Evolutionary conservation across 208 protist genomes (phyloP), one percentile per base, ranked within the genome.

Genomic region (Trypanosoma lewisi): DNA sequence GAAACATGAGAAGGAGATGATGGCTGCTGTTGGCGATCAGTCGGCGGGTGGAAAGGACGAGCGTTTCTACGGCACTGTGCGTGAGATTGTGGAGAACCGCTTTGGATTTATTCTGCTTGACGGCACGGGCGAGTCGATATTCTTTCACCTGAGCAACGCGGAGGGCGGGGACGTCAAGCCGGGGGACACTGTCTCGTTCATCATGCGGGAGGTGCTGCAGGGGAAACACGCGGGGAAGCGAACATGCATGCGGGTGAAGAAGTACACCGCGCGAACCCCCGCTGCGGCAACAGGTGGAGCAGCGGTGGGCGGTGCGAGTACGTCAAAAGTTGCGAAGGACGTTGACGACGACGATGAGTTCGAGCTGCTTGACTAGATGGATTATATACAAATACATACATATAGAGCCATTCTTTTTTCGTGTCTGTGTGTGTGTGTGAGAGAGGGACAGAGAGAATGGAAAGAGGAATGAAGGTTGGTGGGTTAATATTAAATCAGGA

Each of bases 31-130:
- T n/a, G 23, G 4, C 5, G 17, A 34, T 25, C 1, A 8, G 12
- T n/a, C n/a, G n/a, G 64, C 5, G 4, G 36, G 4, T 36, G 25
- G 16, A 47, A 9, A 51, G 16, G 54, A 27, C 4, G 23, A 8
- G 25, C 48, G 50, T 21, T 28, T 36, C 37, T 47, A 34, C 57
- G 87, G 87, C 6, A 66, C 73, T 12, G 76, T 93, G 52, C 75
- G 87, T 4, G 78, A 90, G 17, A 42, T 80, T 33, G 64, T 73
- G 23, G 63, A 61, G 6, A 64, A 39, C 16, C 60, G 69, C 11
- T 94, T 81, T 63, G 84, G 83, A 41, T 94, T 94, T 63, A 70
- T 94, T 39, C 50, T 77, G 0, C 73, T 91, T 49, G 80, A 87
- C 59, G 60, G 80, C 47, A 78, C 67, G 11, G 84, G 87, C 0